These are phyloP conservation scores for Amphibolis antarctica DNA, from an alignment of 106 monocot genomes.

Conservation along the genomic window DNA sequence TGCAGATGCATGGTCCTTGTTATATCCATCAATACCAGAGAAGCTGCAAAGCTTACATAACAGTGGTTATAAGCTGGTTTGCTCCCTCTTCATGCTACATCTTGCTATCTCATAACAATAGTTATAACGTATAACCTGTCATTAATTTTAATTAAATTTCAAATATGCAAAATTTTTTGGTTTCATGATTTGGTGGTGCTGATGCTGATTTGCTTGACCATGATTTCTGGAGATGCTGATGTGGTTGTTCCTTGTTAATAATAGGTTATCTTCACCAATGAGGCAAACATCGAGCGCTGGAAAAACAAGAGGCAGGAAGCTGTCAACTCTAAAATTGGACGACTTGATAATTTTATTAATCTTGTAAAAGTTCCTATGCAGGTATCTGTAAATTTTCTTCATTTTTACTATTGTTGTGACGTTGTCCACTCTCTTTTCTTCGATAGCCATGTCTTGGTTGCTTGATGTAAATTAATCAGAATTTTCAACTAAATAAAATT, in stretches of 20 bases:
- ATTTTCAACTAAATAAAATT: too few species aligned
- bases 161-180: not conserved
- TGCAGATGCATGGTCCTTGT: slow-evolving; percentile 76
- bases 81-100: slow-evolving; percentile 5
- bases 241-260: slow-evolving; percentile 8
- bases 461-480: too few species aligned
- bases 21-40: slow-evolving; percentile 65
- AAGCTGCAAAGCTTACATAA: slow-evolving; percentile 56
- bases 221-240: not conserved
- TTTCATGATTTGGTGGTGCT: not conserved
- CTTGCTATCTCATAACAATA: too few species aligned
- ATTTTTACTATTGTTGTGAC: not conserved
- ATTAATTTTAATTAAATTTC: too few species aligned
- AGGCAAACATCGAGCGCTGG: slow-evolving; percentile 95
- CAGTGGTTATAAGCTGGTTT: slow-evolving; percentile 77
- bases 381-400: slow-evolving; percentile 18
- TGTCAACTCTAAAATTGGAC: slow-evolving; percentile 86
- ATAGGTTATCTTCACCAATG: slow-evolving; percentile 95
- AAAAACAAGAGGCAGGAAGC: slow-evolving; percentile 87
- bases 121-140: too few species aligned
- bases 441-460: not conserved
- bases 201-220: not conserved
- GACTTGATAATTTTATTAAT: slow-evolving; percentile 73
- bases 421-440: not conserved
- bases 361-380: slow-evolving; percentile 81